Conservation (phyloP, 148 eudicot species). For the Gaultheria prostrata region DNA sequence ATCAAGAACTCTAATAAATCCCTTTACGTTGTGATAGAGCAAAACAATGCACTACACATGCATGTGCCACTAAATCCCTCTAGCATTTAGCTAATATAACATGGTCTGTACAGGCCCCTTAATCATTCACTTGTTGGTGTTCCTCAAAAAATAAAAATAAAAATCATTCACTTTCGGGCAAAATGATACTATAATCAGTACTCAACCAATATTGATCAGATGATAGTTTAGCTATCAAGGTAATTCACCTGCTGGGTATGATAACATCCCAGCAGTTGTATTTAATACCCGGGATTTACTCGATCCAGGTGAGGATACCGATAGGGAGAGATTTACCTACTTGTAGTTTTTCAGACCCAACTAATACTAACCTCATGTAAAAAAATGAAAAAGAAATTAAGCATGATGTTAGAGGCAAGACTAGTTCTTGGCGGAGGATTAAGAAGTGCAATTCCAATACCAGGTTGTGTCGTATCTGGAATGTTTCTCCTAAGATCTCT, state of each 20-base stretch:
- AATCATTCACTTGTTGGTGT: not conserved
- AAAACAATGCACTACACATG: not conserved
- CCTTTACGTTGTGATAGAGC: not conserved
- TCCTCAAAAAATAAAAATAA: no score
- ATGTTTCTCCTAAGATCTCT: no score
- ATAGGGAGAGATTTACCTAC: not conserved
- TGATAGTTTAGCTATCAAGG: not conserved
- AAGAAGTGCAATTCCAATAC: no score
- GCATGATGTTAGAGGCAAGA: no score
- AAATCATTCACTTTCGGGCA: not conserved
- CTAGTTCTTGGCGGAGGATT: no score
- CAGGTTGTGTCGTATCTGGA: no score
- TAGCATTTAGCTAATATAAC: not conserved
- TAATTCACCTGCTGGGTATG: not conserved
- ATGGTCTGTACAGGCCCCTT: not conserved
- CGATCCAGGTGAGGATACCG: not conserved
- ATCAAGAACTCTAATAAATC: not conserved
- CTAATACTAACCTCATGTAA: not conserved
- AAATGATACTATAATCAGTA: not conserved
- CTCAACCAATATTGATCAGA: not conserved
- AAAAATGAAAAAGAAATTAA: no score
- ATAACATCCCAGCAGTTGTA: not conserved
- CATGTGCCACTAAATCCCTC: not conserved
- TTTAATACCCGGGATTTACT: not conserved
- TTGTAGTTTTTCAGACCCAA: not conserved